phyloP scores from a whole-genome alignment of 2,329 filamentous ascomycete species.

The Alternaria arbusti region DNA sequence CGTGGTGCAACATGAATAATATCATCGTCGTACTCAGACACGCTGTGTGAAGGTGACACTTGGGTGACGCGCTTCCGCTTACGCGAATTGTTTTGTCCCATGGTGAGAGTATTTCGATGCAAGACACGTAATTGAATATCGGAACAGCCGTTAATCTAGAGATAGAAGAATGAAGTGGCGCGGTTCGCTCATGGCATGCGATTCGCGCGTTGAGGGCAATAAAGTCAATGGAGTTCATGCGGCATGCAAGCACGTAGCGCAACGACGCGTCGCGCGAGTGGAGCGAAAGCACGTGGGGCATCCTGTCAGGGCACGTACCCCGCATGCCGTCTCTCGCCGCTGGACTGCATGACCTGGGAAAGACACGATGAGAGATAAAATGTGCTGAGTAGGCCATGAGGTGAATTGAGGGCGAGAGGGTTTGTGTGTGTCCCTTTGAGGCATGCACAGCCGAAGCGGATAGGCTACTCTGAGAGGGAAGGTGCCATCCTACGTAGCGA shows the following conservation, averaged over 20 bases:
- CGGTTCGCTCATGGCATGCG: not conserved
- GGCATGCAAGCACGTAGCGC: not conserved
- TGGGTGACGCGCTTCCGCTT: slow-evolving; percentile 11
- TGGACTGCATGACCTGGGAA: not conserved
- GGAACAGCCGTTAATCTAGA: not conserved
- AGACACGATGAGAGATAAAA: no score
- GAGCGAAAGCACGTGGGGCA: slow-evolving; percentile 8
- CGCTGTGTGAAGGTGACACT: not conserved
- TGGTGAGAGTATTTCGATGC: not conserved
- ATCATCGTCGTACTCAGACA: not conserved
- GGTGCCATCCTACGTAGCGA: not conserved
- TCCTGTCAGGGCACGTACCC: not conserved
- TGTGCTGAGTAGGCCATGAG: not conserved
- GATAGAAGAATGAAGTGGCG: no score
- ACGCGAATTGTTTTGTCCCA: not conserved
- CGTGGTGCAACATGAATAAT: not conserved
- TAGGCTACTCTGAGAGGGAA: slow-evolving; percentile 9
- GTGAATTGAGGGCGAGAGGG: not conserved
- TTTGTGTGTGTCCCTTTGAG: not conserved
- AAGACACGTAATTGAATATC: not conserved
- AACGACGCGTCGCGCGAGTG: not conserved
- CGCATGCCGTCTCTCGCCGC: not conserved
- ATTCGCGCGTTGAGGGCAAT: not conserved
- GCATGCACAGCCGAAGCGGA: not conserved
- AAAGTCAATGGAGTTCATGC: not conserved